Base-by-base conservation (phyloP, 2,329 filamentous ascomycete genomes). In the Pestalotiopsis sp. region DNA sequence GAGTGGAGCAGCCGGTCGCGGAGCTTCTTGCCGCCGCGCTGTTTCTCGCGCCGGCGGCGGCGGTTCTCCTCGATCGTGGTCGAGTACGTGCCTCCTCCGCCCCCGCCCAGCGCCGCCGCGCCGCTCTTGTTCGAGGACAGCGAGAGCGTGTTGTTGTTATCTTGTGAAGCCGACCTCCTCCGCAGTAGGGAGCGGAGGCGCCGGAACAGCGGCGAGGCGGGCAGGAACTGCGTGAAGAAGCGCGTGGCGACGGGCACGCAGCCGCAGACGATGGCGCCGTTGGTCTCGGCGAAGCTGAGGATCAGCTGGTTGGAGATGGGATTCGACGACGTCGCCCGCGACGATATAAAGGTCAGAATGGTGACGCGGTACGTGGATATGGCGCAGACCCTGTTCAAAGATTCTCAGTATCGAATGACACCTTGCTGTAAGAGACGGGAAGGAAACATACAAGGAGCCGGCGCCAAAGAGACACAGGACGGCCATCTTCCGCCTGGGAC, bases 261-360 rank as follows among this genome's bases (percentile, higher is more conserved):
- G 25, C 58, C 67, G 23, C 67, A 69, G 67, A 66, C 25, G 38
- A 69, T 58, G 62, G 62, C 67, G 20, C 67, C 67, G 57, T 69
- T 69, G n/a, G 49, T 41, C 61, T 68, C 67, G 61, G 61, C 62
- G 31, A 68, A 68, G 52, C 45, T 59, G 27, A 68, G 27, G 13
- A n/a, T 36, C 49, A 68, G 36, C 61, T 65, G 27, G n/a, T 63
- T 52, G 7, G 58, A 36, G 11, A 67, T 56, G 39, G 58, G 36
- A 12, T 57, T 45, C 3, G 52, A 45, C 3, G 52, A 25, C 9
- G 52, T 25, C 12, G 17, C 11, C n/a, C n/a, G 11, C 17, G 38
- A 52, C 4, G 60, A 45, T 23, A 65, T 66, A 41, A 61, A 66
- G 13, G 67, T 69, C 11, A 69, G 31, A 17, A 27, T 61, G 23